Percentiles rank a stretch among this genome's conserved stretches.
These are phyloP conservation scores for Cucumis cinereus DNA, from an alignment of 306 rosid species.

Conservation along the genomic window DNA sequence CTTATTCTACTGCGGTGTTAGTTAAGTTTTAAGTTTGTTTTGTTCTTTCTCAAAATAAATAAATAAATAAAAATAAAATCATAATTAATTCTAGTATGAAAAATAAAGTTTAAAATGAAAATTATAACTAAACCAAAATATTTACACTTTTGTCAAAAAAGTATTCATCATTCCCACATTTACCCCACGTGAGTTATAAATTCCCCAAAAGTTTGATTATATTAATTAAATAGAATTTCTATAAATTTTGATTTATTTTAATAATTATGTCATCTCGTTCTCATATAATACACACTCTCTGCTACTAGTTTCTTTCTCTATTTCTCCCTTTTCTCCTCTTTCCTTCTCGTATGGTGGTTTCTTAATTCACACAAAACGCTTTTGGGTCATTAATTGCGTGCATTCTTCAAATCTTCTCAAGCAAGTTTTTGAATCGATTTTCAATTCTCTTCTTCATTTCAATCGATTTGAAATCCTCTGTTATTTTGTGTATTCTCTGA, in stretches of 20 bases:
- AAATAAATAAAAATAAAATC: too few relatives aligned
- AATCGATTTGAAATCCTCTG: too few relatives aligned
- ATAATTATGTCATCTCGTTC: background rate
- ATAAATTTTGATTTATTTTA: too few relatives aligned
- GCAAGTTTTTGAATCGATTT: constrained; percentile 18
- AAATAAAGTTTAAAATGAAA: too few relatives aligned
- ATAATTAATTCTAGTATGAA: too few relatives aligned
- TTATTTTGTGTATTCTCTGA: too few relatives aligned
- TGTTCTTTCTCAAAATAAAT: too few relatives aligned
- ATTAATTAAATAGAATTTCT: background rate
- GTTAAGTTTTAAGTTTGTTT: too few relatives aligned
- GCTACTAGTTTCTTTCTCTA: constrained; percentile 3
- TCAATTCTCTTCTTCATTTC: constrained; percentile 4
- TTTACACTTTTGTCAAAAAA: background rate
- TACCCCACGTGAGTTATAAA: background rate
- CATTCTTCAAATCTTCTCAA: constrained; percentile 10
- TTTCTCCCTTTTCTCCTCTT: background rate
- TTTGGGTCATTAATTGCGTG: constrained; percentile 16
- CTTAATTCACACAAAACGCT: constrained; percentile 28
- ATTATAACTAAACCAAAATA: too few relatives aligned
- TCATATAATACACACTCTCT: background rate
- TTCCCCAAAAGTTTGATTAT: background rate
- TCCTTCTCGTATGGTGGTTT: constrained; percentile 33
- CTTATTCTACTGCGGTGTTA: too few relatives aligned
- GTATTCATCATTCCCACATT: background rate